These are phyloP conservation scores for Globisporangium nagaii DNA, from an alignment of 352 stramenopile genomes.

Conservation along the genomic window DNA sequence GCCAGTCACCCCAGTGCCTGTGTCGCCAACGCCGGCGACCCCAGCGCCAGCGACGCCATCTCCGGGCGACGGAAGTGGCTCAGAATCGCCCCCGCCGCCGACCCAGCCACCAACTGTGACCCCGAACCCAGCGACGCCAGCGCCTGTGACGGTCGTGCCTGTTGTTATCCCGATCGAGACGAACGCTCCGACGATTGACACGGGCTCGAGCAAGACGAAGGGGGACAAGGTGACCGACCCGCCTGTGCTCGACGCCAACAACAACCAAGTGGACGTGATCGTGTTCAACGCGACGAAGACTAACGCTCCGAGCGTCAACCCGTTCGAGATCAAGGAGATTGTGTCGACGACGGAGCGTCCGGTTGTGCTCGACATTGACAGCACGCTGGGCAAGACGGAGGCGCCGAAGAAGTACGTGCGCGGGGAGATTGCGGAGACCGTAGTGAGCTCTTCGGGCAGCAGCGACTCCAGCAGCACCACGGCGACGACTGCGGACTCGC, in stretches of 20 bases:
- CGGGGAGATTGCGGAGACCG: slow-evolving; percentile 13
- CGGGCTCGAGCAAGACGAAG: slow-evolving; percentile 10
- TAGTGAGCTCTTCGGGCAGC: slow-evolving; percentile 1
- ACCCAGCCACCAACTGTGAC: slow-evolving; percentile 8
- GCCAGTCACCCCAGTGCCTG: slow-evolving; percentile 10
- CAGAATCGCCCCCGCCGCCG: slow-evolving; percentile 14
- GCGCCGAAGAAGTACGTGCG: slow-evolving; percentile 44
- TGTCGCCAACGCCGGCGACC: slow-evolving; percentile 1
- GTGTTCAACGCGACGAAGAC: slow-evolving; percentile 32
- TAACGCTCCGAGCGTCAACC: slow-evolving; percentile 28
- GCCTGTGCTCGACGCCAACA: slow-evolving; percentile 21
- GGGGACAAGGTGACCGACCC: slow-evolving; percentile 17
- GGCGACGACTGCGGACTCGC: slow-evolving; percentile 13
- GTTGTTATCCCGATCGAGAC: slow-evolving; percentile 35
- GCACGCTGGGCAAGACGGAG: slow-evolving; percentile 17
- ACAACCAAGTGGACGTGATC: slow-evolving; percentile 42
- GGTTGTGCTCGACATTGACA: slow-evolving; percentile 46
- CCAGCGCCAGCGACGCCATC: not conserved
- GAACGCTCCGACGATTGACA: slow-evolving; percentile 14
- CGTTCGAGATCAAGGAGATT: slow-evolving; percentile 47
- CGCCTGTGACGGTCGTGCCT: slow-evolving; percentile 15
- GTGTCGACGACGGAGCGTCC: slow-evolving; percentile 23
- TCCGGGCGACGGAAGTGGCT: not conserved
- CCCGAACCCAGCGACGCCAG: slow-evolving; percentile 17
- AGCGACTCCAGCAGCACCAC: slow-evolving; percentile 11